A percentile compares a stretch with the other conserved stretches of the same genome.
Evolutionary conservation across 148 eudicot species (phyloP).

Genomic region (Chenopodium quinoa): DNA sequence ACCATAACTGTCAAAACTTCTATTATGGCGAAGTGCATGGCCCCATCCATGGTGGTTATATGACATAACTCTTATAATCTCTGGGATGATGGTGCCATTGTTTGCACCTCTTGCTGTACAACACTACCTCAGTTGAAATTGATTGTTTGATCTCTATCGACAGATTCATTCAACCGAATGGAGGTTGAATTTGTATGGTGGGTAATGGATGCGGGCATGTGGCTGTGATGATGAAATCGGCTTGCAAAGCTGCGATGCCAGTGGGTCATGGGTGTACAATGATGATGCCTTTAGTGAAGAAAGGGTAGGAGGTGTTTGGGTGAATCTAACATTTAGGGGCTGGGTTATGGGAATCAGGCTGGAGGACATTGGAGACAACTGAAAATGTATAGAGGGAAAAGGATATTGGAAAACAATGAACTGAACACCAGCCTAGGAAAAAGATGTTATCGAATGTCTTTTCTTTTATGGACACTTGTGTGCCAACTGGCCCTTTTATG

Average conservation of each 20-base stretch:
- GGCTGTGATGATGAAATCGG: not conserved
- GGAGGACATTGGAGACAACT: not conserved
- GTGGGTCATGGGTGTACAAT: not conserved
- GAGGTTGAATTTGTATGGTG: not conserved
- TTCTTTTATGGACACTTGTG: no score
- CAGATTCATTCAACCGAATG: not conserved
- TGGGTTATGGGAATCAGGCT: not conserved
- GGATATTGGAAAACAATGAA: no score
- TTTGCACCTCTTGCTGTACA: not conserved
- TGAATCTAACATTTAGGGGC: no score
- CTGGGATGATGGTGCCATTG: not conserved
- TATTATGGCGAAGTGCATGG: not conserved
- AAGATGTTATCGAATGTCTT: no score
- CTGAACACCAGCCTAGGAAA: no score
- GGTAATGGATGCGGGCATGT: not conserved
- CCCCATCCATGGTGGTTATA: not conserved
- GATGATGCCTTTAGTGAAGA: not conserved
- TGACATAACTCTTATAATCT: not conserved
- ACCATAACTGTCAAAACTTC: not conserved
- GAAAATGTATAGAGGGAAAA: not conserved
- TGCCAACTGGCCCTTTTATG: no score
- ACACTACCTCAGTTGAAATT: not conserved
- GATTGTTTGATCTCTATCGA: not conserved
- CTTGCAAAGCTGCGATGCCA: not conserved
- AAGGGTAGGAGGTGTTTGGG: not conserved